Conservation (phyloP, 306 rosid species). For the Prunus fruticosa region DNA sequence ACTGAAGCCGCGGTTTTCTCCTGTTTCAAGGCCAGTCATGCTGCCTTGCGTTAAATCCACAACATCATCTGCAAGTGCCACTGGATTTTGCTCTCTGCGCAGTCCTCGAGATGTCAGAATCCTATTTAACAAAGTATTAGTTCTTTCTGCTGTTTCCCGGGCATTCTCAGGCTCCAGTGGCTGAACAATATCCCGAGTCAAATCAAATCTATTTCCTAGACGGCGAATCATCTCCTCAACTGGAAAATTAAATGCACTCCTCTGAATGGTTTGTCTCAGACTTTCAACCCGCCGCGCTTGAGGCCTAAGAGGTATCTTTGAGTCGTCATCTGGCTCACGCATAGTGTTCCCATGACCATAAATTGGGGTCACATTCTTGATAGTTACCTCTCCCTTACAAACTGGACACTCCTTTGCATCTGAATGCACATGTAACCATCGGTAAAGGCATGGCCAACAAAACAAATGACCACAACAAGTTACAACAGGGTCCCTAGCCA, state of each 20-base stretch:
- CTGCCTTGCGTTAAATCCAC: slow-evolving; percentile 52
- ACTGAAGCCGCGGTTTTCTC: slow-evolving; percentile 50
- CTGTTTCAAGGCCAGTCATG: slow-evolving; percentile 36
- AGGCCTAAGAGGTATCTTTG: slow-evolving; percentile 74
- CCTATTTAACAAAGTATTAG: slow-evolving; percentile 61
- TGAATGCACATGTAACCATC: slow-evolving; percentile 81
- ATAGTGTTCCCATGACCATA: slow-evolving; percentile 72
- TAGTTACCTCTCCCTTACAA: slow-evolving; percentile 90
- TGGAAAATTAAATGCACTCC: slow-evolving; percentile 56
- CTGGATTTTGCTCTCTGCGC: slow-evolving; percentile 64
- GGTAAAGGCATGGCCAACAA: slow-evolving; percentile 90
- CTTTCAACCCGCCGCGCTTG: slow-evolving; percentile 88
- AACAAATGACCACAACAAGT: slow-evolving; percentile 97
- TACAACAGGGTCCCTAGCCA: slow-evolving; percentile 87
- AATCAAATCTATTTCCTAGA: slow-evolving; percentile 76
- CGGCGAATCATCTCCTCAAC: slow-evolving; percentile 90
- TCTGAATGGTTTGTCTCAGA: slow-evolving; percentile 75
- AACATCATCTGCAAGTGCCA: slow-evolving; percentile 47
- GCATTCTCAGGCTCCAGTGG: slow-evolving; percentile 48
- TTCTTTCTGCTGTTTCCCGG: slow-evolving; percentile 55
- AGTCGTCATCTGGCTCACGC: slow-evolving; percentile 58
- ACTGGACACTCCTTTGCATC: slow-evolving; percentile 94
- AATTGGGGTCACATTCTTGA: slow-evolving; percentile 74
- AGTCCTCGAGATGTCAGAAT: slow-evolving; percentile 70
- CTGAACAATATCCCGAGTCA: slow-evolving; percentile 50